Percentiles rank a stretch among this genome's conserved stretches.
These are phyloP conservation scores for Blastocystis sp. DNA, from an alignment of 352 stramenopile species.

Conservation along the genomic window DNA sequence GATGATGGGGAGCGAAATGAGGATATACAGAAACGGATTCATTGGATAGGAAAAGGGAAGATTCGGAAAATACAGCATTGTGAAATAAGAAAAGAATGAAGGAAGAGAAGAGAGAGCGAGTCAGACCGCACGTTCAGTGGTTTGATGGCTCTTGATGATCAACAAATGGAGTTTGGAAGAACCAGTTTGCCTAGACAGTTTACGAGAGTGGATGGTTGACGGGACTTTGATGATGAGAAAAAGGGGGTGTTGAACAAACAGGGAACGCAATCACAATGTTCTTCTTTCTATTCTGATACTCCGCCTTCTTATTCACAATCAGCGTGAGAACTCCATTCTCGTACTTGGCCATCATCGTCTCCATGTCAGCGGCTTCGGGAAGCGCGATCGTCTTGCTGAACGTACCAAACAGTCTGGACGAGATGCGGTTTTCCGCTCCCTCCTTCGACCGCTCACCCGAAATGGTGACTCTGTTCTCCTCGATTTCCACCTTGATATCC, in stretches of 20 bases:
- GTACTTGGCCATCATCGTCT: constrained; percentile 10
- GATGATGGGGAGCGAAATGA: background rate
- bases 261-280: constrained; percentile 8
- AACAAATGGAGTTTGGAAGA: background rate
- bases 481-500: constrained; percentile 53
- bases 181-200: too few relatives aligned
- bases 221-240: too few relatives aligned
- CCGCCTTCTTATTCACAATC: background rate
- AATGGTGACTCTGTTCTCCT: constrained; percentile 27
- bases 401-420: background rate
- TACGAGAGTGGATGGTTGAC: too few relatives aligned
- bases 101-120: background rate
- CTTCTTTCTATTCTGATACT: background rate
- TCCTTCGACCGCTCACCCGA: constrained; percentile 1
- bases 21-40: background rate
- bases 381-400: background rate
- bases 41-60: background rate
- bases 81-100: background rate
- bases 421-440: background rate
- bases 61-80: background rate
- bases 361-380: background rate
- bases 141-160: background rate
- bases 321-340: constrained; percentile 10
- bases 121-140: background rate
- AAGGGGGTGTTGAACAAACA: background rate